Evolutionary conservation across 2,329 filamentous ascomycete species (phyloP).

Genomic region (Trichoderma endophyticum): DNA sequence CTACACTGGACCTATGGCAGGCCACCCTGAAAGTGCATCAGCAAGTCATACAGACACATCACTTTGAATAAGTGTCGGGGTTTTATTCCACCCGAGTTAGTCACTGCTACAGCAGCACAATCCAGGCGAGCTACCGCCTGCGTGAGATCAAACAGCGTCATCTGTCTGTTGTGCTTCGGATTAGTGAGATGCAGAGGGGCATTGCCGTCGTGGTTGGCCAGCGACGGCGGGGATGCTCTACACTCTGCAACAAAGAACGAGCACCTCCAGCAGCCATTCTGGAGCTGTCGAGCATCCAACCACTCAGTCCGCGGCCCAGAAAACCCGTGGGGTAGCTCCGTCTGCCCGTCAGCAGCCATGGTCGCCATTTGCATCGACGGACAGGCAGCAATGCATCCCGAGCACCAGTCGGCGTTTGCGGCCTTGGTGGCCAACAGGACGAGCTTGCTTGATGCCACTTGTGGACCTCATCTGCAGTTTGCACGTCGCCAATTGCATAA

Average conservation of each 20-base stretch:
- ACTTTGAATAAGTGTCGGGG: background rate
- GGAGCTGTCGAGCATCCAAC: background rate
- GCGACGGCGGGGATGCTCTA: background rate
- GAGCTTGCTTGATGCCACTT: constrained; percentile 10
- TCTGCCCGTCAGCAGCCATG: background rate
- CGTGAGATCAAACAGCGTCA: background rate
- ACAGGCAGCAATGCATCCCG: constrained; percentile 17
- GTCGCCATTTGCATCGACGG: background rate
- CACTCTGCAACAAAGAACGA: background rate
- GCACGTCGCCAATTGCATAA: constrained; percentile 6
- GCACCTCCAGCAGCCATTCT: background rate
- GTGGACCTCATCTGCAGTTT: constrained; percentile 14
- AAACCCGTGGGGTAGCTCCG: constrained; percentile 5
- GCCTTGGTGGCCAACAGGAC: constrained; percentile 5
- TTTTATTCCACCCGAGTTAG: background rate
- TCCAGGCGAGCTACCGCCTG: background rate
- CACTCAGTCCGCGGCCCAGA: background rate
- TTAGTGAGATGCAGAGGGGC: background rate
- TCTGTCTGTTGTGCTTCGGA: background rate
- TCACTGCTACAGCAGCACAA: background rate
- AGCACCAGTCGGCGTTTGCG: constrained; percentile 8
- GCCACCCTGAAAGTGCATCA: background rate
- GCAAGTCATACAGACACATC: background rate
- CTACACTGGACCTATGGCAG: background rate
- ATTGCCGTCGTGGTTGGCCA: background rate